Conservation (phyloP, 164 flowering plant species). For the Nymphaea colorata region DNA sequence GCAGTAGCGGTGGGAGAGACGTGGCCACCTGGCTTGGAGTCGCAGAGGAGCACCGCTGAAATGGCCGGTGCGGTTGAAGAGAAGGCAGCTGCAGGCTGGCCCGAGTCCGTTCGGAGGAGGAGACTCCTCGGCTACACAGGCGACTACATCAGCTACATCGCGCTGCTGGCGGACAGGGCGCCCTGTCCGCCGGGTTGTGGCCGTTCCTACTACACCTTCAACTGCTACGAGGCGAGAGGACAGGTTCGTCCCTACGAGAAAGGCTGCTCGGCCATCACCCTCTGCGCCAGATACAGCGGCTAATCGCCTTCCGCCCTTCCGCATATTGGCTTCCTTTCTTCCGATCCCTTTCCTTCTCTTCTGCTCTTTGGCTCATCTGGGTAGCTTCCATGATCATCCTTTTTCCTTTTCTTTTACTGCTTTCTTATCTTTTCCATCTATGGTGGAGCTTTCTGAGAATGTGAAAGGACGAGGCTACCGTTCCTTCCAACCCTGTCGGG, state of each 20-base stretch:
- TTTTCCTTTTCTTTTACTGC: too few relatives aligned
- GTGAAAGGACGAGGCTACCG: too few relatives aligned
- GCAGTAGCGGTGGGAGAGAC: background rate
- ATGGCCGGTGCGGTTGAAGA: background rate
- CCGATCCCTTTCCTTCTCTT: too few relatives aligned
- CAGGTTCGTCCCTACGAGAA: background rate
- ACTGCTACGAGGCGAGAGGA: constrained; percentile 2
- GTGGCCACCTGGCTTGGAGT: too few relatives aligned
- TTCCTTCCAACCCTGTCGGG: too few relatives aligned
- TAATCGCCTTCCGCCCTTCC: background rate
- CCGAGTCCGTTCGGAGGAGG: background rate
- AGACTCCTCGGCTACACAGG: background rate
- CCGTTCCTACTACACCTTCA: background rate
- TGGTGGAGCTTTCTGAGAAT: too few relatives aligned
- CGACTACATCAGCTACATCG: background rate
- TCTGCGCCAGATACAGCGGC: background rate
- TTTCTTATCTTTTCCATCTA: too few relatives aligned
- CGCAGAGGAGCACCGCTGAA: background rate
- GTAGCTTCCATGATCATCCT: too few relatives aligned
- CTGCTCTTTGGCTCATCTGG: too few relatives aligned
- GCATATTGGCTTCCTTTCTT: background rate
- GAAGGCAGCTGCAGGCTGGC: background rate
- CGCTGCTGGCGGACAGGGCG: background rate
- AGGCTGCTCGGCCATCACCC: constrained; percentile 1
- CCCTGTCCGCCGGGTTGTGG: constrained; percentile 2